Percentiles rank a stretch among this genome's conserved stretches.
phyloP scores from a whole-genome alignment of 2,329 filamentous ascomycete genomes.

The Talaromyces piceae region DNA sequence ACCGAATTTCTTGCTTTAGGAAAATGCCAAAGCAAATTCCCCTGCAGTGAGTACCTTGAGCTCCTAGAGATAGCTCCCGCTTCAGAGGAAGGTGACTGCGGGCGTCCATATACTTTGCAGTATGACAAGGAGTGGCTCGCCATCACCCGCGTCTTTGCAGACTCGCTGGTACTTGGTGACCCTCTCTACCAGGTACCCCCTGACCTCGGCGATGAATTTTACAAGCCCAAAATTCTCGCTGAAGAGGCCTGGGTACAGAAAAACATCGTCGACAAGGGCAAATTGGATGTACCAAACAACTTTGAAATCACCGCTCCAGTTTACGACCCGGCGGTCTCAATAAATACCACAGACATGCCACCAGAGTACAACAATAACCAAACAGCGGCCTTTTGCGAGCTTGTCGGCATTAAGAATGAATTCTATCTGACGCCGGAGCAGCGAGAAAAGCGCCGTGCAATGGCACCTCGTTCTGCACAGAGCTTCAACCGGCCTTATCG shows the following conservation, averaged over 20 bases:
- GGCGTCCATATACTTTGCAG: constrained; percentile 51
- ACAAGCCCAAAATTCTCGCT: constrained; percentile 58
- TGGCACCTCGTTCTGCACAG: constrained; percentile 45
- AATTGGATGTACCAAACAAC: constrained; percentile 66
- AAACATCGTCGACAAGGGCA: constrained; percentile 57
- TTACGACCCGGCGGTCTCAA: constrained; percentile 52
- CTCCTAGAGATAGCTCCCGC: constrained; percentile 57
- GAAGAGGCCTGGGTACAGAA: constrained; percentile 75
- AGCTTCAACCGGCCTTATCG: constrained; percentile 11
- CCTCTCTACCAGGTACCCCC: constrained; percentile 45
- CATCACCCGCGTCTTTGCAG: constrained; percentile 75
- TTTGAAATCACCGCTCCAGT: constrained; percentile 70
- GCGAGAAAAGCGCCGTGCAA: constrained; percentile 49
- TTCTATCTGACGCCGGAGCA: constrained; percentile 70
- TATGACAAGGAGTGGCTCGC: constrained; percentile 96
- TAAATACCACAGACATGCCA: constrained; percentile 57
- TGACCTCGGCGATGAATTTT: constrained; percentile 62
- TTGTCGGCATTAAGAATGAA: constrained; percentile 69
- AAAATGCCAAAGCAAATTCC: constrained; percentile 60
- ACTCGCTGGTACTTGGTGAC: constrained; percentile 57
- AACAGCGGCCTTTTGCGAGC: constrained; percentile 69
- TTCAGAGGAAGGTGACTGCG: constrained; percentile 22
- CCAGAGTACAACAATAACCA: constrained; percentile 81
- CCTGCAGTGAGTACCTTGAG: constrained; percentile 73
- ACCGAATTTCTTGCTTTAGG: constrained; percentile 86